phyloP scores from a whole-genome alignment of 306 rosid genomes.

The Prinsepia uniflora region DNA sequence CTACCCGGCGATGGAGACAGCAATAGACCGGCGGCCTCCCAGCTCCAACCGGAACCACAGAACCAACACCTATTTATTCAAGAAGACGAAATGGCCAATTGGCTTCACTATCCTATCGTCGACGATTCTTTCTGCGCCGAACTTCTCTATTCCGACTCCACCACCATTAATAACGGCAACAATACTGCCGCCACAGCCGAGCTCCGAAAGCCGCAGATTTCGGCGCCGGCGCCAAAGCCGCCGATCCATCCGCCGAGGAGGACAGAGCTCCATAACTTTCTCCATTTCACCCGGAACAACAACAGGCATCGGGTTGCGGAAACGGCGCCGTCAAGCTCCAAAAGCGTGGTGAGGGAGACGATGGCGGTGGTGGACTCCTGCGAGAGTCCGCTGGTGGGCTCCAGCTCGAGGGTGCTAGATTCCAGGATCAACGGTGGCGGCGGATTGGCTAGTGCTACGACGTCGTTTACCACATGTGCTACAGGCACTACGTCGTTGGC shows the following conservation, averaged over 20 bases:
- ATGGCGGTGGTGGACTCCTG: conserved; percentile 53
- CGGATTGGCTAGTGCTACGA: conserved; percentile 1
- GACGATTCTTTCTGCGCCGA: conserved; percentile 60
- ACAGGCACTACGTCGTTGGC: too few relatives aligned
- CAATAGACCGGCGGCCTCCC: conserved; percentile 19
- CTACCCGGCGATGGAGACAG: conserved; percentile 36
- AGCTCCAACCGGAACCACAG: not conserved
- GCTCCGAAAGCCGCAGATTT: conserved; percentile 12
- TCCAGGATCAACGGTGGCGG: conserved; percentile 28
- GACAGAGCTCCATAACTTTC: conserved; percentile 34
- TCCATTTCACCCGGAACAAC: conserved; percentile 29
- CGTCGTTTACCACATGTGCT: not conserved
- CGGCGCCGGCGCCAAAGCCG: conserved; percentile 24
- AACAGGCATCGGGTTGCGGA: not conserved
- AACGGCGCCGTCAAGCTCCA: conserved; percentile 32
- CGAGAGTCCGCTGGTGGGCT: conserved; percentile 35
- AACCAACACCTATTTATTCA: conserved; percentile 56
- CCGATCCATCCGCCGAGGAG: conserved; percentile 43
- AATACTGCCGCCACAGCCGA: conserved; percentile 27
- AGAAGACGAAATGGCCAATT: conserved; percentile 71
- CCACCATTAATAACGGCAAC: conserved; percentile 5
- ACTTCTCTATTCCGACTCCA: conserved; percentile 29
- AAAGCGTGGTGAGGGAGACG: conserved; percentile 31
- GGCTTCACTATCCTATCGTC: conserved; percentile 63
- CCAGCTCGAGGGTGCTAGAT: conserved; percentile 14